These are phyloP conservation scores for Brassica carinata DNA, from an alignment of 345 rosid genomes.

Conservation along the genomic window DNA sequence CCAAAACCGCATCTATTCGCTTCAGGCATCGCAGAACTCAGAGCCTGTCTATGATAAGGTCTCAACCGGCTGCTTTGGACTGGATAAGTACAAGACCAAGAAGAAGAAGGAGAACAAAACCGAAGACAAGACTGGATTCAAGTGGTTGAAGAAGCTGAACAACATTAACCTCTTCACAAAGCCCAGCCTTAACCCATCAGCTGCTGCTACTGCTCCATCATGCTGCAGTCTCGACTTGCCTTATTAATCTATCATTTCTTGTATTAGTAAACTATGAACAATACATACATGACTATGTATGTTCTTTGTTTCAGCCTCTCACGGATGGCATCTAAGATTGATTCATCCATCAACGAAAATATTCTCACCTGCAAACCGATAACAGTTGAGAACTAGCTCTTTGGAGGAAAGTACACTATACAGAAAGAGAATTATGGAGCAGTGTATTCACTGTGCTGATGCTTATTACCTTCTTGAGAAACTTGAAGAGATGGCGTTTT, in stretches of 20 bases:
- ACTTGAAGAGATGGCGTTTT: conserved; percentile 82
- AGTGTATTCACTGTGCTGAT: background rate
- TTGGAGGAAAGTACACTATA: background rate
- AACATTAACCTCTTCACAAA: conserved; percentile 31
- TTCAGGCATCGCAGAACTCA: conserved; percentile 45
- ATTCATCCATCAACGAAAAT: background rate
- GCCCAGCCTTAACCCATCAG: conserved; percentile 33
- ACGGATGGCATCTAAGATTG: background rate
- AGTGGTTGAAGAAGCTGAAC: conserved; percentile 40
- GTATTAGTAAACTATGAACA: conserved; percentile 23
- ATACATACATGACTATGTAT: conserved; percentile 4
- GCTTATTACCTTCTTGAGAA: conserved; percentile 64
- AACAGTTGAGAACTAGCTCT: background rate
- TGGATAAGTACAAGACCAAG: conserved; percentile 58
- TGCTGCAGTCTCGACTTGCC: conserved; percentile 30
- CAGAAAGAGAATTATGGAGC: no score
- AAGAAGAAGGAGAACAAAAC: conserved; percentile 37
- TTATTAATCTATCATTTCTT: conserved; percentile 21
- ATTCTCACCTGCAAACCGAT: background rate
- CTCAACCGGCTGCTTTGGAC: conserved; percentile 40
- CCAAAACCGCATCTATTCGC: conserved; percentile 43
- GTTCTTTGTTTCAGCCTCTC: background rate
- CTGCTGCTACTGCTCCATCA: conserved; percentile 20
- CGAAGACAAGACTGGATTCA: conserved; percentile 38
- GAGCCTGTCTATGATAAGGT: conserved; percentile 38